phyloP scores from a whole-genome alignment of 257 asterid genomes.

The Solanum lycopersicoides region DNA sequence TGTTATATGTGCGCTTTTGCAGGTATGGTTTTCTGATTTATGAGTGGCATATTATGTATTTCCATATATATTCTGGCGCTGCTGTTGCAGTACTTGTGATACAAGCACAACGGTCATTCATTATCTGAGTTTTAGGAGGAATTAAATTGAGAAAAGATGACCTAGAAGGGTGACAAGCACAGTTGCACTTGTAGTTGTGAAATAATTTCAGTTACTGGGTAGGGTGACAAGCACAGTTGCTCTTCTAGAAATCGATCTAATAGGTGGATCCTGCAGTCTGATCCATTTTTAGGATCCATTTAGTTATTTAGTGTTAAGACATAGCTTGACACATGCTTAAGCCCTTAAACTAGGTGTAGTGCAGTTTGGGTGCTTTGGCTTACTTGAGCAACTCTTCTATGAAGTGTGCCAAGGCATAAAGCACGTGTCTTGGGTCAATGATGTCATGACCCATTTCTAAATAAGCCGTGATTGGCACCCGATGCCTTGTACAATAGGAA shows the following conservation, averaged over 20 bases:
- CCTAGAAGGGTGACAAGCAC: background rate
- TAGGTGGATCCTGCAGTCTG: background rate
- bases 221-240: background rate
- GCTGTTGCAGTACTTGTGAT: background rate
- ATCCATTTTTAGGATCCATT: background rate
- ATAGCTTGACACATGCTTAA: background rate
- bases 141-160: background rate
- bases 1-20: constrained; percentile 88
- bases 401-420: background rate
- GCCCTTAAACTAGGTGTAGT: background rate
- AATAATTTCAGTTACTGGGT: background rate
- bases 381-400: background rate
- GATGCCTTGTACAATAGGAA: background rate
- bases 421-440: background rate
- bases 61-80: constrained; percentile 4
- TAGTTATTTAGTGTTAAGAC: background rate
- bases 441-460: background rate
- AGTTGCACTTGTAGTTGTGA: background rate
- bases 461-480: background rate
- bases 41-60: constrained; percentile 5
- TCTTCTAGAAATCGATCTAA: background rate
- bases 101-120: background rate
- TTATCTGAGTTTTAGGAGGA: background rate
- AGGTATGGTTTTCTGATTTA: constrained; percentile 61
- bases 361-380: background rate